Conservation (phyloP, 2,329 filamentous ascomycete species). For the Colletotrichum agaves region DNA sequence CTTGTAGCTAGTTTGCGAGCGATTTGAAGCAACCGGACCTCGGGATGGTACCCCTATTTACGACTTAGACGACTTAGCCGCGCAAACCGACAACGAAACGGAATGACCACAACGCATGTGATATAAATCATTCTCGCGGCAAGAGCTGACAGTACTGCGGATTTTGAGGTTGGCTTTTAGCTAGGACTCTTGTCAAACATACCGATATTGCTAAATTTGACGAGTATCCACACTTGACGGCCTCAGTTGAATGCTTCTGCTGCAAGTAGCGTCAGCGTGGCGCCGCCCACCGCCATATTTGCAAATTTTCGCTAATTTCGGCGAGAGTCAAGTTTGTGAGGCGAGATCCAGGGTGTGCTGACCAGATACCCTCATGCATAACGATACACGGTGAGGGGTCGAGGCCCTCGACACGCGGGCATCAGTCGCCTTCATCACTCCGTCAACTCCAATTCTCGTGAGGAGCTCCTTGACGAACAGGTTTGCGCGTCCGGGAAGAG, state of each 20-base stretch:
- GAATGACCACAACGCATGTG: not conserved
- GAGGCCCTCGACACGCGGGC: constrained; percentile 4
- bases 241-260: no score
- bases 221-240: no score
- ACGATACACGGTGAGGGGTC: not conserved
- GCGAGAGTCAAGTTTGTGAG: not conserved
- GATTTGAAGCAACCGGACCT: not conserved
- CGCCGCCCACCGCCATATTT: no score
- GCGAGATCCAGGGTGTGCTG: not conserved
- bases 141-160: not conserved
- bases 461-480: constrained; percentile 19
- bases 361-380: not conserved
- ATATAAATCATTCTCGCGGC: not conserved
- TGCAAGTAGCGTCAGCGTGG: no score
- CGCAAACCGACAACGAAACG: not conserved
- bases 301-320: not conserved
- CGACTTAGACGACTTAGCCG: not conserved
- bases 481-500: constrained; percentile 13
- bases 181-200: not conserved
- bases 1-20: not conserved
- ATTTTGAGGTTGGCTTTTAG: not conserved
- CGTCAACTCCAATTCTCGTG: not conserved
- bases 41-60: not conserved
- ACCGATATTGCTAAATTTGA: not conserved
- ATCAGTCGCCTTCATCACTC: not conserved